Evolutionary conservation across 1,284 basidiomycete species (phyloP).

Genomic region (Moesziomyces antarcticus): DNA sequence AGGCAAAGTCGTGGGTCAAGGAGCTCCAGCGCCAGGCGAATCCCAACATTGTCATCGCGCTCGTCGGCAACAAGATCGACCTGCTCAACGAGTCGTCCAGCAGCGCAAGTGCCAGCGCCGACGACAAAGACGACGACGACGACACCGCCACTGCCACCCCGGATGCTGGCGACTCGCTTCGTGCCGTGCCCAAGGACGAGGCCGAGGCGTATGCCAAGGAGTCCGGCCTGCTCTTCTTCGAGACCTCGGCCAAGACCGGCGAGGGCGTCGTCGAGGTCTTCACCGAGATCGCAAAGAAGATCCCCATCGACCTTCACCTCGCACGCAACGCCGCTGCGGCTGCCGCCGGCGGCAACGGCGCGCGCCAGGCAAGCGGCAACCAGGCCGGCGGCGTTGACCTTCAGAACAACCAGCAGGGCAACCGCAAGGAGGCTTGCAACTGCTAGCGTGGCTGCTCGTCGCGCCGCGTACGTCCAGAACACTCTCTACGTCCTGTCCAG

Average conservation of each 20-base stretch:
- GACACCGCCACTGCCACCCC: constrained; percentile 70
- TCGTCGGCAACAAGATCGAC: constrained; percentile 74
- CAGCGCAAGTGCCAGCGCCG: constrained; percentile 15
- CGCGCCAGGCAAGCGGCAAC: constrained; percentile 35
- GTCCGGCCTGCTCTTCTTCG: constrained; percentile 91
- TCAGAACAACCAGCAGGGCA: constrained; percentile 30
- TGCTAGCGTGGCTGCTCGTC: constrained; percentile 24
- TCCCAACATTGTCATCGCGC: constrained; percentile 92
- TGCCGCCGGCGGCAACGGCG: constrained; percentile 29
- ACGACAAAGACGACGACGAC: constrained; percentile 51
- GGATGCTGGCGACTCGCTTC: constrained; percentile 37
- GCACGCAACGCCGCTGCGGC: constrained; percentile 45
- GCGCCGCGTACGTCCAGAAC: neutral
- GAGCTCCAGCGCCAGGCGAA: constrained; percentile 98
- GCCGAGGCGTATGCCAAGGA: constrained; percentile 96
- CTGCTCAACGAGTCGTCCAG: constrained; percentile 77
- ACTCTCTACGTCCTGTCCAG: neutral
- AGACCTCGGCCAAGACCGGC: constrained; percentile 97
- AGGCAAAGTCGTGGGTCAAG: constrained; percentile 99
- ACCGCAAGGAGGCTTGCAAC: constrained; percentile 56
- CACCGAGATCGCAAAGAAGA: constrained; percentile 76
- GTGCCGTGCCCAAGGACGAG: constrained; percentile 75
- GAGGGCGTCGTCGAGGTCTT: constrained; percentile 96
- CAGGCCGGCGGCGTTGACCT: constrained; percentile 49
- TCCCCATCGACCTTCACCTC: constrained; percentile 56